phyloP scores from a whole-genome alignment of 176 grass and related monocot species.

The Pharus latifolius region DNA sequence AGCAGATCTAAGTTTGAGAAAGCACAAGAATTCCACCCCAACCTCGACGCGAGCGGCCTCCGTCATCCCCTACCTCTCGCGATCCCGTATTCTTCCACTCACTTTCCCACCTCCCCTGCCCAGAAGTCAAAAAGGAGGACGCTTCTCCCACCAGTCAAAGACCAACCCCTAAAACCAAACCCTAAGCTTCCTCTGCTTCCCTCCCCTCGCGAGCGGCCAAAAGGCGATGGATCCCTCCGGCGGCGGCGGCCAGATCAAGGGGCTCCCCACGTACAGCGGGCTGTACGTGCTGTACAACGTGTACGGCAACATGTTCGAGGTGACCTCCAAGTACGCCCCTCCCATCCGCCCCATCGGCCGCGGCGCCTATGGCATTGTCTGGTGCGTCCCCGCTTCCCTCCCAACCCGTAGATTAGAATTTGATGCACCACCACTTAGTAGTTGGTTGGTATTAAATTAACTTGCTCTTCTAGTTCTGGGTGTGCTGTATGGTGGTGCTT shows the following conservation, averaged over 20 bases:
- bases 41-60: too few relatives aligned
- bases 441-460: neutral
- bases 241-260: slow-evolving; percentile 45
- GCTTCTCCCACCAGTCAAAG: slow-evolving; percentile 26
- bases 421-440: neutral
- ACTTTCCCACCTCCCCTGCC: neutral
- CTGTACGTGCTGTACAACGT: slow-evolving; percentile 88
- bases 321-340: slow-evolving; percentile 72
- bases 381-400: slow-evolving; percentile 34
- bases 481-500: neutral
- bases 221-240: slow-evolving; percentile 30
- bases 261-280: slow-evolving; percentile 55
- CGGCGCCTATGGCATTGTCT: slow-evolving; percentile 97
- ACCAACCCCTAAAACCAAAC: slow-evolving; percentile 6
- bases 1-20: too few relatives aligned
- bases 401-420: neutral
- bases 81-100: neutral
- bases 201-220: neutral
- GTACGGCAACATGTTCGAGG: slow-evolving; percentile 86
- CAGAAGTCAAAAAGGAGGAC: slow-evolving; percentile 42
- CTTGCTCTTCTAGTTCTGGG: neutral
- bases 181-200: neutral
- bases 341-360: slow-evolving; percentile 84
- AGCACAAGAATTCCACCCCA: too few relatives aligned
- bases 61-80: too few relatives aligned